Evolutionary conservation across 2,329 filamentous ascomycete genomes (phyloP), one percentile per base, ranked within the genome.

Genomic region (Diatrype stigma): DNA sequence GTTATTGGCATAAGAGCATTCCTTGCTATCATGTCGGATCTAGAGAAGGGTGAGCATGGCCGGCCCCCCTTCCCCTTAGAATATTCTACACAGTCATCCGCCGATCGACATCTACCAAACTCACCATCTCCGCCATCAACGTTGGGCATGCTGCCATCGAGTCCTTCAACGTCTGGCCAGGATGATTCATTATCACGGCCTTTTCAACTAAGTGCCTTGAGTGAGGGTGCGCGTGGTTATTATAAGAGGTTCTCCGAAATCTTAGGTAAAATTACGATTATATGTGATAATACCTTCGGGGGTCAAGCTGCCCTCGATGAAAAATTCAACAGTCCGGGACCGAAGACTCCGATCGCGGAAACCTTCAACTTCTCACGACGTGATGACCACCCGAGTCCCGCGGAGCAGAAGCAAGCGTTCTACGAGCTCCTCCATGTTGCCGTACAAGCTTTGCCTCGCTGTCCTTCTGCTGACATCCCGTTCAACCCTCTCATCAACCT

Each of bases 1-100:
- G 93, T 97, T n/a, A 89, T 99, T 60, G 94, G 92, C 2, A 99
- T 99, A 56, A 84, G 91, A 56, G 89, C 94, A 3, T 99, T 97
- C 66, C 77, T 99, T 26, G 89, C 88, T 30, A 90, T 97, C 59
- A 93, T 99, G 83, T 82, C 88, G 0, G 94, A 99, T 67, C 76
- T 97, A 23, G 94, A 99, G 68, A 93, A 87, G 56, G 86, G 87
- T 23, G 87, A 92, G 46, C 80, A 84, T 56, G 81, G 86, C 12
- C 80, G 80, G 22, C 94, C 94, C 2, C 89, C 91, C 0, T 96
- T 97, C 59, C 94, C 94, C 1, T 82, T 85, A 44, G 81, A 83
- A n/a, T 82, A 80, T 56, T 66, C 76, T 46, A 57, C 68, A 1
- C 56, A 73, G 30, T 57, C 69, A 17, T 59, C 61, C 3, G 57